phyloP scores from a whole-genome alignment of 192 early-diverging fungal species.

The Coemansia sp. region DNA sequence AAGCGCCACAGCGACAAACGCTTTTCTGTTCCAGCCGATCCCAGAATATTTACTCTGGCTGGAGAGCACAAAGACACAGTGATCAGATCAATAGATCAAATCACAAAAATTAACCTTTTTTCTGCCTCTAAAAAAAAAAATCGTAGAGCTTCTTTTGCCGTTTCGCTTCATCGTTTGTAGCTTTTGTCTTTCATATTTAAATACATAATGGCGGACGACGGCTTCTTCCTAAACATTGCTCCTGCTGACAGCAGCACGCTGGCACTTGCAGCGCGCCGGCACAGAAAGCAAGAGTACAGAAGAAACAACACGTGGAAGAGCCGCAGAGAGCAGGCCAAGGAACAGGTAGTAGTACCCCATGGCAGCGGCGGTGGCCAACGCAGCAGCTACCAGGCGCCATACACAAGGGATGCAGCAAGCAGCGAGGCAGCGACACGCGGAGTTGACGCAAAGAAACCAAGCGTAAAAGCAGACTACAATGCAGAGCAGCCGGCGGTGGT shows the following conservation, averaged over 20 bases:
- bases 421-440: too few species aligned
- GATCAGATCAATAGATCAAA: too few species aligned
- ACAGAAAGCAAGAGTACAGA: slow-evolving; percentile 3
- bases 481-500: slow-evolving; percentile 14
- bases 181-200: not conserved
- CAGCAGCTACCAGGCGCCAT: not conserved
- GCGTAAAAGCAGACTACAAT: not conserved
- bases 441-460: slow-evolving; percentile 15
- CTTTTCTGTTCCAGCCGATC: too few species aligned
- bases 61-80: too few species aligned
- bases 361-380: not conserved
- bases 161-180: not conserved
- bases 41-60: too few species aligned
- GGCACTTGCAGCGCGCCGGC: slow-evolving; percentile 6
- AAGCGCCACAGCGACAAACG: too few species aligned
- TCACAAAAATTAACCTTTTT: too few species aligned
- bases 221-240: slow-evolving; percentile 69
- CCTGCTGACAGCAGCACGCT: slow-evolving; percentile 3
- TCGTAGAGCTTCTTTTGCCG: not conserved
- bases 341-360: not conserved
- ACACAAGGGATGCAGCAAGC: not conserved
- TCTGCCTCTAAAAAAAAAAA: too few species aligned
- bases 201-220: slow-evolving; percentile 59
- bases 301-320: slow-evolving; percentile 57
- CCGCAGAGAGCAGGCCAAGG: slow-evolving; percentile 25